These are phyloP conservation scores for Xylariaceae sp. DNA, from an alignment of 2,329 filamentous ascomycete genomes.

Conservation along the genomic window DNA sequence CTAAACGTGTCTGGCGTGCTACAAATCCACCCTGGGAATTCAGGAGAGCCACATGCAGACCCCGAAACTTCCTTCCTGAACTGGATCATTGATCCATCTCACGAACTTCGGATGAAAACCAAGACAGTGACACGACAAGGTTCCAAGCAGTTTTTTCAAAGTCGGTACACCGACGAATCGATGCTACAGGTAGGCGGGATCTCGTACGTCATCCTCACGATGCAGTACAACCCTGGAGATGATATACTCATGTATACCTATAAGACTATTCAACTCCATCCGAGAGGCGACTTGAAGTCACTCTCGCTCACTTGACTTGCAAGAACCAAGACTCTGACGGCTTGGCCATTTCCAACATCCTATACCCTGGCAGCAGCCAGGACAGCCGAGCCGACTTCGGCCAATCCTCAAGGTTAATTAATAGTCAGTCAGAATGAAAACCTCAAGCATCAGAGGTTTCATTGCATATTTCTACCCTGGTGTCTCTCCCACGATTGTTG, in stretches of 20 bases:
- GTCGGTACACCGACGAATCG: constrained; percentile 2
- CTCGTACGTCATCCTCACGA: constrained; percentile 3
- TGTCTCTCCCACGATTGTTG: constrained; percentile 9
- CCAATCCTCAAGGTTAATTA: constrained; percentile 8
- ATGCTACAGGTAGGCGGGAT: constrained; percentile 5
- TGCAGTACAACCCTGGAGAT: constrained; percentile 10
- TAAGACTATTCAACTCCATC: constrained; percentile 5
- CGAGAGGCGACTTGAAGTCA: not conserved
- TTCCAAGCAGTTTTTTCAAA: constrained; percentile 4
- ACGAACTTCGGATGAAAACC: constrained; percentile 15
- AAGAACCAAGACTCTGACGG: not conserved
- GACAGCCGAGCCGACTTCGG: constrained; percentile 13
- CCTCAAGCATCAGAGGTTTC: constrained; percentile 17
- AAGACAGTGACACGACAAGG: constrained; percentile 15
- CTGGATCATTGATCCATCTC: constrained; percentile 8
- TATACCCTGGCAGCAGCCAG: constrained; percentile 8
- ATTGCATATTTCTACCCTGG: constrained; percentile 5
- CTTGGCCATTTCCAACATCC: not conserved
- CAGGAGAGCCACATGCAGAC: constrained; percentile 14
- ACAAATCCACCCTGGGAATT: constrained; percentile 9
- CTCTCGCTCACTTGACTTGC: not conserved
- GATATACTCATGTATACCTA: not conserved
- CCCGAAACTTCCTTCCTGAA: constrained; percentile 19
- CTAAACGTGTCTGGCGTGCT: constrained; percentile 6
- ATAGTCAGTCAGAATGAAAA: constrained; percentile 2